Conservation (phyloP, 352 stramenopile genomes). For the Globisporangium sylvaticum region DNA sequence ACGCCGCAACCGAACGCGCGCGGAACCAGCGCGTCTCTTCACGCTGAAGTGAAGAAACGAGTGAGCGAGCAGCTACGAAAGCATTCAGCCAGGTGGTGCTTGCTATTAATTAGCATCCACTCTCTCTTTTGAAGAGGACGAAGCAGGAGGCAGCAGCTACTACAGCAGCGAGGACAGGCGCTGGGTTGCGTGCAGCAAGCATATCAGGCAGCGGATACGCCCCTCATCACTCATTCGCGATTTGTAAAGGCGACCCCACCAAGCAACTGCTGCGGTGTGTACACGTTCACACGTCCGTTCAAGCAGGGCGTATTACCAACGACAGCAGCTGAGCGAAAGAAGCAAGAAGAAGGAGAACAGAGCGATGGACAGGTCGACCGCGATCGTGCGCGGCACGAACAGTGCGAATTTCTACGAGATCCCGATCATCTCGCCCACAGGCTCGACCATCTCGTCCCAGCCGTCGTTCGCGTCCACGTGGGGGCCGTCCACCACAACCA, state of each 20-base stretch:
- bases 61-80: background rate
- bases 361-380: slow-evolving; percentile 32
- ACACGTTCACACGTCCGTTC: background rate
- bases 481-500: slow-evolving; percentile 18
- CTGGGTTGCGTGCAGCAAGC: background rate
- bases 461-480: slow-evolving; percentile 17
- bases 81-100: background rate
- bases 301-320: background rate
- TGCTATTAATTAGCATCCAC: background rate
- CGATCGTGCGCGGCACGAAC: slow-evolving; percentile 50
- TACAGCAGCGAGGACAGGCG: background rate
- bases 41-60: background rate
- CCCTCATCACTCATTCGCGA: background rate
- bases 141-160: background rate
- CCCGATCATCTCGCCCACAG: slow-evolving; percentile 26
- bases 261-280: slow-evolving; percentile 1
- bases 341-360: background rate
- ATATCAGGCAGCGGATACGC: background rate
- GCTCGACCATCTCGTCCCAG: slow-evolving; percentile 4
- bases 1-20: background rate
- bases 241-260: background rate
- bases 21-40: slow-evolving; percentile 1
- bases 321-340: slow-evolving; percentile 8
- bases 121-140: background rate
- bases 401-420: slow-evolving; percentile 66